Percentiles rank a stretch among this genome's conserved stretches.
Evolutionary conservation across 148 eudicot genomes (phyloP).

Genomic region (Mesembryanthemum crystallinum): DNA sequence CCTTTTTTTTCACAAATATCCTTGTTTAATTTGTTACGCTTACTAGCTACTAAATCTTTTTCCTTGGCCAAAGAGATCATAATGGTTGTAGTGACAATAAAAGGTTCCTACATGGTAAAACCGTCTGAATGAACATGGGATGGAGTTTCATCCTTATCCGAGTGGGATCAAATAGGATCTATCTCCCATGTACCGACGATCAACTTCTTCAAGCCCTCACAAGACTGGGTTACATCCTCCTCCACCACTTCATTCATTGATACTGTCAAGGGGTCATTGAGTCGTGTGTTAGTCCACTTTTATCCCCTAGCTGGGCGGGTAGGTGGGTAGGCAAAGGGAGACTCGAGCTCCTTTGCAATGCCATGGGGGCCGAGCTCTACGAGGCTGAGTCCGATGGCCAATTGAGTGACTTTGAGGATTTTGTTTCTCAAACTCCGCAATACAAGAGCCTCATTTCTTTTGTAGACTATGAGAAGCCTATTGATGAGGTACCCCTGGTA

Average conservation of each 20-base stretch:
- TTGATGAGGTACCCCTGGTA: constrained; percentile 37
- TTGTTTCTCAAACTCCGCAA: constrained; percentile 16
- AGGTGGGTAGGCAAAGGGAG: constrained; percentile 31
- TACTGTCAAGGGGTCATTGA: constrained; percentile 43
- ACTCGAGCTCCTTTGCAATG: constrained; percentile 36
- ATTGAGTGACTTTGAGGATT: constrained; percentile 33
- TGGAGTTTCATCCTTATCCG: constrained; percentile 36
- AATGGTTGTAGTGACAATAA: constrained; percentile 14
- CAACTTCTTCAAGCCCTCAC: constrained; percentile 37
- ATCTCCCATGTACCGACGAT: constrained; percentile 44
- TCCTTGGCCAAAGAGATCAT: neutral
- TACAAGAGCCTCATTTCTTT: constrained; percentile 32
- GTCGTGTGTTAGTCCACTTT: constrained; percentile 40
- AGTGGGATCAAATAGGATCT: constrained; percentile 40
- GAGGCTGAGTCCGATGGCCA: constrained; percentile 30
- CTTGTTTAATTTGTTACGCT: too few relatives aligned
- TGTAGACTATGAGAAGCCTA: constrained; percentile 36
- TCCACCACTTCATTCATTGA: constrained; percentile 24
- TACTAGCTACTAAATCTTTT: too few relatives aligned
- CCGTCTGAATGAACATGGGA: constrained; percentile 43
- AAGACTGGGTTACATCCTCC: constrained; percentile 7
- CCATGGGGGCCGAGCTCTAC: constrained; percentile 34
- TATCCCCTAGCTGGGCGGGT: constrained; percentile 41
- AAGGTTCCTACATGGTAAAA: constrained; percentile 29
- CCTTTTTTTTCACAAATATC: too few relatives aligned